Base-by-base conservation (phyloP, 192 early-diverging fungal species). In the Entomortierella beljakovae region DNA sequence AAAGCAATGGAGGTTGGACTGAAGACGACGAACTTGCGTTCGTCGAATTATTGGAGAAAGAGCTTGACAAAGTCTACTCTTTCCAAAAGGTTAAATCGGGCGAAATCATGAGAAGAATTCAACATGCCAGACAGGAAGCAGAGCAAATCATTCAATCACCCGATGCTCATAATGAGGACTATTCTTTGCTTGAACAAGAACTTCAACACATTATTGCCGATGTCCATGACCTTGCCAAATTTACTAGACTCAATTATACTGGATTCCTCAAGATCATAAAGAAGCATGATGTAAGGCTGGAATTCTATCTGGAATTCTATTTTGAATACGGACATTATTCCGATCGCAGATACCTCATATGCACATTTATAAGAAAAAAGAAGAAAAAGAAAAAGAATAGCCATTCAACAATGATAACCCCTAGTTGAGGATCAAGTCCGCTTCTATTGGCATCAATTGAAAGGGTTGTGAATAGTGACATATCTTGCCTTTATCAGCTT, bases 251-350 rank as follows among this genome's bases (percentile, higher is more conserved):
- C 71, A 95, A 95, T 81, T 95, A 92, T 72, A 91, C 94, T 42
- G 94, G 90, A 28, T 95, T 95, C 67, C 82, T 92, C 61, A 93
- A 98, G 87, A 98, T 98, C 73, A 91, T 99, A 79, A 99, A 99
- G 77, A 99, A 99, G 83, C 98, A 99, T 85, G 98, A 99, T 71
- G 88, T 87, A 85, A 84, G 84, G n/a, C 46, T 57, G 28, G 7
- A 2, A 29, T 7, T 57, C 9, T 1, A 57, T 34, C 31, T 57
- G 32, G 25, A n/a, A 29, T 23, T 25, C 28, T 53, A 4, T 29
- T 28, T n/a, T n/a, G n/a, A n/a, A n/a, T n/a, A n/a, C n/a, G n/a
- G 22, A 53, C 6, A 9, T 28, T 53, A 29, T 29, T 10, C 16
- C 23, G 7, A 50, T 22, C 49, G 49, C 49, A n/a, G n/a, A n/a